A percentile compares a stretch with the other conserved stretches of the same genome.
phyloP scores from a whole-genome alignment of 352 stramenopile genomes.

The Globisporangium paroecandrum region DNA sequence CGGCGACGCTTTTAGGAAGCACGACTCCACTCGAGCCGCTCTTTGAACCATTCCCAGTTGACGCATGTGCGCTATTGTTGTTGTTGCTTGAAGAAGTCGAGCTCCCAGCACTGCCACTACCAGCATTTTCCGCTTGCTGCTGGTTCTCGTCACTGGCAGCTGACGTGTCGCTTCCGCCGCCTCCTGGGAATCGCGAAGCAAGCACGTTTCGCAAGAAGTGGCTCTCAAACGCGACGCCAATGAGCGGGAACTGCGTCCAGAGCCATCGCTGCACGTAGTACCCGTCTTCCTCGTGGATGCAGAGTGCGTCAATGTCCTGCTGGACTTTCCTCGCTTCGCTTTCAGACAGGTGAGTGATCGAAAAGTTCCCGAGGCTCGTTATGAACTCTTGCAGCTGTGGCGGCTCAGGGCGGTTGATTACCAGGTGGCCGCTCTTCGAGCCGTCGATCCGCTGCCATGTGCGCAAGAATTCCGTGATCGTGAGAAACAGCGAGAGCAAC shows the following conservation, averaged over 20 bases:
- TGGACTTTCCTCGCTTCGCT: slow-evolving; percentile 50
- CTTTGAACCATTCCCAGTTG: background rate
- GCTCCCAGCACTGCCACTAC: background rate
- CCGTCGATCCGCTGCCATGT: slow-evolving; percentile 49
- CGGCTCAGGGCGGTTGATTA: slow-evolving; percentile 43
- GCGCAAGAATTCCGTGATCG: slow-evolving; percentile 75
- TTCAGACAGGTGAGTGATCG: slow-evolving; percentile 44
- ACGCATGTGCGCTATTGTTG: slow-evolving; percentile 1
- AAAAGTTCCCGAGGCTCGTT: slow-evolving; percentile 52
- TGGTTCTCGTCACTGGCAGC: slow-evolving; percentile 4
- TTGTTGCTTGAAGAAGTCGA: background rate
- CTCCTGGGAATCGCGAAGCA: slow-evolving; percentile 10
- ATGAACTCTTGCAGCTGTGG: slow-evolving; percentile 79
- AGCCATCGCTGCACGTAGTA: slow-evolving; percentile 82
- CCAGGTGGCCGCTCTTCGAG: slow-evolving; percentile 18
- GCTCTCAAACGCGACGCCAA: slow-evolving; percentile 72
- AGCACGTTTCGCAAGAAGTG: slow-evolving; percentile 46
- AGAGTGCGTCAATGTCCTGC: slow-evolving; percentile 62
- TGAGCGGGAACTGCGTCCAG: slow-evolving; percentile 84
- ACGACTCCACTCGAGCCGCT: background rate
- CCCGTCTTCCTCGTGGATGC: slow-evolving; percentile 56
- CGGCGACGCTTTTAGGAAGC: background rate
- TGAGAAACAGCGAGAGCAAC: slow-evolving; percentile 65
- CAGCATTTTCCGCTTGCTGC: background rate
- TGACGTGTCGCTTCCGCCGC: background rate